These are phyloP conservation scores for Eucalyptus sp. DNA, from an alignment of 345 rosid genomes.

Conservation along the genomic window DNA sequence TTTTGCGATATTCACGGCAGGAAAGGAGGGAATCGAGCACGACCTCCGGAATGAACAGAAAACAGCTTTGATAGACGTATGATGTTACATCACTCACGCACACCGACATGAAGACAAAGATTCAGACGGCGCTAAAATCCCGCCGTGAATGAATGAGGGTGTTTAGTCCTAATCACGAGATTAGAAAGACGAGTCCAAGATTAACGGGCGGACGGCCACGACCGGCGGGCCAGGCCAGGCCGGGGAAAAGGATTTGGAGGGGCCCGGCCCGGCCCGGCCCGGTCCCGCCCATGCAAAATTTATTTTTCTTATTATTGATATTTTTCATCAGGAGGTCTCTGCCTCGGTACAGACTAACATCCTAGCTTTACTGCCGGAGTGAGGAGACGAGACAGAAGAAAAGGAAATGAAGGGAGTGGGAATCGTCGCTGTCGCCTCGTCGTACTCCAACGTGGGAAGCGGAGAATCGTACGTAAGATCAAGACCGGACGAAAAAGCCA, in stretches of 20 bases:
- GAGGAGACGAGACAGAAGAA: not conserved
- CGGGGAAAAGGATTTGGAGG: too few relatives aligned
- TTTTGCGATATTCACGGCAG: not conserved
- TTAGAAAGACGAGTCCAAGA: not conserved
- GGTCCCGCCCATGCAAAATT: not conserved
- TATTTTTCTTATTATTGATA: not conserved
- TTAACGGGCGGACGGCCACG: not conserved
- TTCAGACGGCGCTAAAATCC: not conserved
- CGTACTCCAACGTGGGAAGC: not conserved
- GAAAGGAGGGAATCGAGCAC: not conserved
- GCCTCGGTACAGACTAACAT: too few relatives aligned
- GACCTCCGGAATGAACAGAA: not conserved
- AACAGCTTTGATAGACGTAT: not conserved
- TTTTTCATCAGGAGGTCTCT: too few relatives aligned
- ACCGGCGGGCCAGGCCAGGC: too few relatives aligned
- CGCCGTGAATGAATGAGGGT: not conserved
- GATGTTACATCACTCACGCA: not conserved
- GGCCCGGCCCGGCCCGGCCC: not conserved
- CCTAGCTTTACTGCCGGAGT: not conserved
- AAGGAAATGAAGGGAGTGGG: not conserved
- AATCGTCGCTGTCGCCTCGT: not conserved
- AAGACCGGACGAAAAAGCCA: not conserved
- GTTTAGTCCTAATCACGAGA: not conserved
- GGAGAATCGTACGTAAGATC: not conserved
- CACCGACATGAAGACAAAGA: not conserved